Conservation (phyloP, 257 asterid species). For the Craterostigma plantagineum region DNA sequence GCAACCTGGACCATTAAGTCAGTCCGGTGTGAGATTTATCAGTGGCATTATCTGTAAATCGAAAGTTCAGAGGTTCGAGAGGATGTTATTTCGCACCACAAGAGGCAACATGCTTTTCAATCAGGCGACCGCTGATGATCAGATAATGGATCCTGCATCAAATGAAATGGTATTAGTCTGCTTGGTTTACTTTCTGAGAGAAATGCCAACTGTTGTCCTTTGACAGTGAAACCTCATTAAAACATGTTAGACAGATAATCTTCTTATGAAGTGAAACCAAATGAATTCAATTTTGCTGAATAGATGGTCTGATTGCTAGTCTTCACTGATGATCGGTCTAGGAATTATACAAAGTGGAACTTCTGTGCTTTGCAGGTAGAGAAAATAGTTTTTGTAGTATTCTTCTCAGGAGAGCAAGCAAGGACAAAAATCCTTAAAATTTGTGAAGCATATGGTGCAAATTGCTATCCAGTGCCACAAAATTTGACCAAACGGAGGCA, state of each 20-base stretch:
- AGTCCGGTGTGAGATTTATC: conserved; percentile 84
- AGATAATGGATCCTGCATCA: conserved; percentile 68
- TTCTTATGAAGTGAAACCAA: neutral
- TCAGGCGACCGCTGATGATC: conserved; percentile 64
- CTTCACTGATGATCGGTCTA: conserved; percentile 8
- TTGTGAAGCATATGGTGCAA: conserved; percentile 96
- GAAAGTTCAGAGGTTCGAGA: conserved; percentile 64
- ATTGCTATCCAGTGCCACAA: conserved; percentile 95
- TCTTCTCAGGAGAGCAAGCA: conserved; percentile 99
- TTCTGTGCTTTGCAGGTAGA: conserved; percentile 75
- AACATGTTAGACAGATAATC: neutral
- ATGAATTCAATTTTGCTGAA: neutral
- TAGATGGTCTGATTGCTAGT: conserved; percentile 2
- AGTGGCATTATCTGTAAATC: conserved; percentile 83
- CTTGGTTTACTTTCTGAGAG: conserved; percentile 7
- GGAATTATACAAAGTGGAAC: conserved; percentile 6
- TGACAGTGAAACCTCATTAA: no score
- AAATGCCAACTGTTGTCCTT: no score
- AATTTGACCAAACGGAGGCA: conserved; percentile 66
- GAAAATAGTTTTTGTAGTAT: conserved; percentile 79
- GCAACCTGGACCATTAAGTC: conserved; percentile 62
- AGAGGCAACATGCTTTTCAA: conserved; percentile 97
- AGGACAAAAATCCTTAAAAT: conserved; percentile 78
- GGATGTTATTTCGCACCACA: conserved; percentile 95
- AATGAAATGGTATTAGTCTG: conserved; percentile 56